Evolutionary conservation across 495 filamentous ascomycete species (phyloP).

Genomic region (Penicillium riverlandense): DNA sequence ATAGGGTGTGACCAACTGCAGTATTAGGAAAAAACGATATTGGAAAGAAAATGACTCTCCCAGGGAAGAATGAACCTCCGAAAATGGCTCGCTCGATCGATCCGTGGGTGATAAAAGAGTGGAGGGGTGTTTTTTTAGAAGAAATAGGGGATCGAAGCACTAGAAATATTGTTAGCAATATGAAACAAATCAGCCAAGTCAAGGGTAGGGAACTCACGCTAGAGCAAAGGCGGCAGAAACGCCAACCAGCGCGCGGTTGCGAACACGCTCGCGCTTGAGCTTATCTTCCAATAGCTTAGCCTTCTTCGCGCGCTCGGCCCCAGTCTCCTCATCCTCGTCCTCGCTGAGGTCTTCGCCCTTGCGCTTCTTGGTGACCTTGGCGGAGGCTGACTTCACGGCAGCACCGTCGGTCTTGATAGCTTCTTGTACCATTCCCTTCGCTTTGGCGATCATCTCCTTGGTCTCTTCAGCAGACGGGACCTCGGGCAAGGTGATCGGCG

Average conservation of each 20-base stretch:
- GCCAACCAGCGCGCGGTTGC: constrained; percentile 75
- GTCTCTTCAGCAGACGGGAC: constrained; percentile 67
- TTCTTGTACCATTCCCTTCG: constrained; percentile 83
- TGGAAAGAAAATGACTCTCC: too few species aligned
- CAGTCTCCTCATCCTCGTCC: constrained; percentile 48
- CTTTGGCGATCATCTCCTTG: constrained; percentile 73
- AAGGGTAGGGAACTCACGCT: constrained; percentile 58
- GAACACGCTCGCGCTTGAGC: constrained; percentile 73
- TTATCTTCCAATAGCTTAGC: constrained; percentile 66
- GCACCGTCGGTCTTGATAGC: constrained; percentile 46
- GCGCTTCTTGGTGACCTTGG: constrained; percentile 58
- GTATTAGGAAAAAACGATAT: too few species aligned
- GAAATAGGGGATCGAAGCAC: constrained; percentile 42
- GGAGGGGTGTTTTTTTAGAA: constrained; percentile 18
- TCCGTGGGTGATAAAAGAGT: too few species aligned
- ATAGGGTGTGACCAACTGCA: too few species aligned
- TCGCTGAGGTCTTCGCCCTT: constrained; percentile 59
- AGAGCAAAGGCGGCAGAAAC: constrained; percentile 77
- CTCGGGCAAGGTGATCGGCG: constrained; percentile 60
- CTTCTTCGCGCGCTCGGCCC: constrained; percentile 58
- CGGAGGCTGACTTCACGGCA: constrained; percentile 29
- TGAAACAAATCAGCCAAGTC: not conserved
- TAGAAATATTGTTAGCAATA: constrained; percentile 18
- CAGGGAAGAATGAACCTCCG: too few species aligned
- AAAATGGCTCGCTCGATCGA: too few species aligned